Conservation (phyloP, 805 yeast species). For the Metschnikowia reukaufii region DNA sequence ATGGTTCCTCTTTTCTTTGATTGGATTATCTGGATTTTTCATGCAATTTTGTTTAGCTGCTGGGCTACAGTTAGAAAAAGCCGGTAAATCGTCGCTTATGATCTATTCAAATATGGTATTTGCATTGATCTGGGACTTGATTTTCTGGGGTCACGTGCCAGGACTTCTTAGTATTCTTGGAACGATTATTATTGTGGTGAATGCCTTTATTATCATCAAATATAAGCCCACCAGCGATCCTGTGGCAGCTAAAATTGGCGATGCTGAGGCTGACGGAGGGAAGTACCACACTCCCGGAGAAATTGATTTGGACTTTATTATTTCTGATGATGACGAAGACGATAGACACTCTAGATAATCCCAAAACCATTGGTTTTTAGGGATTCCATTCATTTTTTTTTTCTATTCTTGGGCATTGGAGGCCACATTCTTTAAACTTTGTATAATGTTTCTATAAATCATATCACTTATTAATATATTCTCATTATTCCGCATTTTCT, state of each 20-base stretch:
- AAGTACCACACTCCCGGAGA: slow-evolving; percentile 19
- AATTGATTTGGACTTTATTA: slow-evolving; percentile 19
- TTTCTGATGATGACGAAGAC: slow-evolving; percentile 19
- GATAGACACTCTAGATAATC: background rate
- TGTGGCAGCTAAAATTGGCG: slow-evolving; percentile 1
- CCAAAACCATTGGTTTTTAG: background rate
- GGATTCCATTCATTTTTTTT: background rate
- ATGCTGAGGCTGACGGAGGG: slow-evolving; percentile 13
- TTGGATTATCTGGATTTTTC: slow-evolving; percentile 78
- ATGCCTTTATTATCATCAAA: slow-evolving; percentile 61
- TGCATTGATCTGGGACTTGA: slow-evolving; percentile 72
- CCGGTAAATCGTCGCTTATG: slow-evolving; percentile 75
- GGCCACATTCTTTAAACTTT: no score
- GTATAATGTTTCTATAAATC: no score
- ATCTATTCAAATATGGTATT: slow-evolving; percentile 74
- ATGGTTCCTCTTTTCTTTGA: slow-evolving; percentile 59
- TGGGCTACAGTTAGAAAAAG: slow-evolving; percentile 79
- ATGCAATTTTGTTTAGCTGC: slow-evolving; percentile 79
- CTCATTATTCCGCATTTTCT: background rate
- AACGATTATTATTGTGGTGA: slow-evolving; percentile 60
- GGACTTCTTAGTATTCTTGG: slow-evolving; percentile 69
- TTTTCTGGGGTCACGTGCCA: slow-evolving; percentile 74
- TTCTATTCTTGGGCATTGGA: no score
- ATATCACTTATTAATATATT: no score
- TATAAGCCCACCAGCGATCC: slow-evolving; percentile 39